Conservation (phyloP, 2,329 filamentous ascomycete species). For the Didymella pomorum region DNA sequence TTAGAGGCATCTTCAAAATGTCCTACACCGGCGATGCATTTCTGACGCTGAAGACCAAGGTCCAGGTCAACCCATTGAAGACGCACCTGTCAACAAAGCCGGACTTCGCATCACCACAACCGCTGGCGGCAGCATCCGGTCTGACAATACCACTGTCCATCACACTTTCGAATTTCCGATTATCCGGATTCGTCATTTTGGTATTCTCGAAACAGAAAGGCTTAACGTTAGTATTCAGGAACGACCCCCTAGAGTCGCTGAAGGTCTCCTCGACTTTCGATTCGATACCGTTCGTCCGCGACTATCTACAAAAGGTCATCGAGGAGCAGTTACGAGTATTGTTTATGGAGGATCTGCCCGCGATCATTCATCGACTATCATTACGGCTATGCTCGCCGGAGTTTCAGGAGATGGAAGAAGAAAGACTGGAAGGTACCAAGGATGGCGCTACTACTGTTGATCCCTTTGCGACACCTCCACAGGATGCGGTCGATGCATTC, state of each 20-base stretch:
- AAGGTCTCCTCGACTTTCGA: constrained; percentile 99
- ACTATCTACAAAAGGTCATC: constrained; percentile 95
- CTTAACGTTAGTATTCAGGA: constrained; percentile 93
- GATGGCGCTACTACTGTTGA: constrained; percentile 70
- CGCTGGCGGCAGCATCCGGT: constrained; percentile 87
- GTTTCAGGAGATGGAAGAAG: constrained; percentile 72
- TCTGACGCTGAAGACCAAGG: constrained; percentile 91
- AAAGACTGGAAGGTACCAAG: constrained; percentile 58
- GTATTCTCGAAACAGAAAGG: constrained; percentile 99
- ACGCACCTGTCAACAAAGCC: constrained; percentile 94
- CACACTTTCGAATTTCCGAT: constrained; percentile 91
- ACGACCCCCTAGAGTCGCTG: constrained; percentile 95
- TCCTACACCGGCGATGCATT: constrained; percentile 96
- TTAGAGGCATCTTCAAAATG: constrained; percentile 99
- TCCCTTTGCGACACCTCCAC: constrained; percentile 80
- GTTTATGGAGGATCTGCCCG: constrained; percentile 97
- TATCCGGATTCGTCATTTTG: constrained; percentile 96
- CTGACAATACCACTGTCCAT: constrained; percentile 98
- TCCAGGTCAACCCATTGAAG: constrained; percentile 97
- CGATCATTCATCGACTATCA: constrained; percentile 93
- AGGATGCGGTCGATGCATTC: constrained; percentile 81
- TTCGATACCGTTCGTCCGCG: constrained; percentile 96
- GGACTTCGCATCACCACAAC: constrained; percentile 89
- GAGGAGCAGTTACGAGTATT: constrained; percentile 89
- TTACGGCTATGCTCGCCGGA: constrained; percentile 90